A percentile compares a stretch with the other conserved stretches of the same genome.
Evolutionary conservation across 345 rosid genomes (phyloP).

Genomic region (Microthlaspi erraticum): DNA sequence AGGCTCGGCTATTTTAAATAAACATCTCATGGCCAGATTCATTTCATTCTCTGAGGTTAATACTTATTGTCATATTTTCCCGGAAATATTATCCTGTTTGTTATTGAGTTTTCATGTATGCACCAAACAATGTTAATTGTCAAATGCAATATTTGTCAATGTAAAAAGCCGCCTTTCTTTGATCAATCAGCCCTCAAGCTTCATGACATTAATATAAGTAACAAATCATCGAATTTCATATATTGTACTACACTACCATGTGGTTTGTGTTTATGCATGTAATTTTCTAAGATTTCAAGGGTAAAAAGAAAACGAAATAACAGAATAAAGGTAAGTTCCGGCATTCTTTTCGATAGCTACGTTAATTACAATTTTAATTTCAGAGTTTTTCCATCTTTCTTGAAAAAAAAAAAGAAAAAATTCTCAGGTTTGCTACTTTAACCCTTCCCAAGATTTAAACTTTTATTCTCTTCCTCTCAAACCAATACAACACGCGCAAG

Average conservation of each 20-base stretch:
- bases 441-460: slow-evolving; percentile 39
- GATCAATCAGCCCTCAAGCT: no score
- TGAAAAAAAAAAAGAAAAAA: slow-evolving; percentile 1
- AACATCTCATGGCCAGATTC: slow-evolving; percentile 24
- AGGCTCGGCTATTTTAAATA: slow-evolving; percentile 14
- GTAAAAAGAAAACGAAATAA: slow-evolving; percentile 13
- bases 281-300: background rate
- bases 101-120: slow-evolving; percentile 25
- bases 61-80: background rate
- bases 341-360: slow-evolving; percentile 40
- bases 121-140: no score
- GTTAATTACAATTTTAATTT: slow-evolving; percentile 9
- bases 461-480: slow-evolving; percentile 27
- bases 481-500: slow-evolving; percentile 26
- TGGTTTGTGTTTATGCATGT: background rate
- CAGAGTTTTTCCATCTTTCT: slow-evolving; percentile 24
- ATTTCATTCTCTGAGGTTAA: slow-evolving; percentile 20
- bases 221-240: no score
- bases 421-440: slow-evolving; percentile 34
- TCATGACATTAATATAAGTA: no score
- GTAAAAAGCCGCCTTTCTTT: no score
- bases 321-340: slow-evolving; percentile 29
- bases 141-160: no score
- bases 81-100: slow-evolving; percentile 13
- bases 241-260: no score